Evolutionary conservation across 1,284 basidiomycete species (phyloP), one percentile per base, ranked within the genome.

Genomic region (Gomphus bonarii): DNA sequence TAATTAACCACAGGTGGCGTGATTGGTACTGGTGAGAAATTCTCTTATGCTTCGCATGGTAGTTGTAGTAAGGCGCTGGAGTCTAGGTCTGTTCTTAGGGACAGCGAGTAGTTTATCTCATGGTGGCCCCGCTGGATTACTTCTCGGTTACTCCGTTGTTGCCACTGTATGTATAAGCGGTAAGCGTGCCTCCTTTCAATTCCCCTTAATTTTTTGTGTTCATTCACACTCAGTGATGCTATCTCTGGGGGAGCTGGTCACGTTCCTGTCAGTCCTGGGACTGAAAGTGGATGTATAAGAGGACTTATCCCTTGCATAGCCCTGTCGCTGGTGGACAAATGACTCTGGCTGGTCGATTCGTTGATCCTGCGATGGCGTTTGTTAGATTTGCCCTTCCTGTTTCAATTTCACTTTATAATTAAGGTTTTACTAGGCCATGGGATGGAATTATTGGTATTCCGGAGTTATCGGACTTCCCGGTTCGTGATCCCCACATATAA

Each of bases 381-480:
- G 73, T 51, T 4, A 12, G 47, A 18, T 2, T 36, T 16, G 9
- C 10, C 18, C 47, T 18, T 55, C n/a, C 7, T 55, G 33, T n/a
- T n/a, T 14, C 16, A 0, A 1, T 16, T 31, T 40, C 6, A 33
- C 44, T 16, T 18, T 9, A 3, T 10, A 44, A 30, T n/a, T 20
- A 22, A 30, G 22, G 7, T 31, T 6, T 31, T n/a, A 16, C 12
- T 25, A 55, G 54, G 79, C 88, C 11, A 82, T 88, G 81, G 88
- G 88, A 10, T 91, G 85, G 85, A 84, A 88, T 64, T 90, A 88
- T 66, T 86, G 83, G 81, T 87, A 85, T 67, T 84, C 82, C 63
- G 88, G 84, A 80, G 72, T 70, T 0, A 78, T 84, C 58, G 70
- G 88, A 55, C 73, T 91, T 20, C 88, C 90, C 3, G 47, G 55